Percentiles rank a stretch among this genome's conserved stretches.
Conservation (phyloP, 208 protist species). For the Porcisia deanei region DNA sequence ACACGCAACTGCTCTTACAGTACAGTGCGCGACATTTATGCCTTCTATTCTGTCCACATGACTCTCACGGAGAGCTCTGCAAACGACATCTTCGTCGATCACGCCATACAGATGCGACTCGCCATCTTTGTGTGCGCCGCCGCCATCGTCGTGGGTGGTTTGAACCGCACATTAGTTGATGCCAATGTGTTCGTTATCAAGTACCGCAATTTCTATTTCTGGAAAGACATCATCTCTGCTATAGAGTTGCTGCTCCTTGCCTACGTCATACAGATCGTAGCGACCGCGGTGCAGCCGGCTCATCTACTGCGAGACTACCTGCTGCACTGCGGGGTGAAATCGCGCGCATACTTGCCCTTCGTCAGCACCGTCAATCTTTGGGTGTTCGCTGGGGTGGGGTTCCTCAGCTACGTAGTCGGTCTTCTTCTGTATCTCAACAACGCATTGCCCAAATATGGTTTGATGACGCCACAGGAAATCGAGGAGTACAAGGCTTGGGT, state of each 20-base stretch:
- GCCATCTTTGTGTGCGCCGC: slow-evolving; percentile 59
- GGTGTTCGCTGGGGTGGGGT: slow-evolving; percentile 58
- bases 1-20: slow-evolving; percentile 43
- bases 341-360: slow-evolving; percentile 55
- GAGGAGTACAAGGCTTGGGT: slow-evolving; percentile 79
- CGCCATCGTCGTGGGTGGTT: slow-evolving; percentile 42
- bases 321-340: slow-evolving; percentile 41
- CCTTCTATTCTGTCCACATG: slow-evolving; percentile 52
- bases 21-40: slow-evolving; percentile 53
- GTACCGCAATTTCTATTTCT: slow-evolving; percentile 72
- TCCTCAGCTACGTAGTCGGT: slow-evolving; percentile 52
- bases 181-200: slow-evolving; percentile 60
- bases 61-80: slow-evolving; percentile 34
- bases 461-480: slow-evolving; percentile 73
- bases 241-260: slow-evolving; percentile 58
- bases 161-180: slow-evolving; percentile 65
- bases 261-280: slow-evolving; percentile 48
- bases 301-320: slow-evolving; percentile 62
- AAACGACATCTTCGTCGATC: slow-evolving; percentile 77
- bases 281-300: slow-evolving; percentile 35
- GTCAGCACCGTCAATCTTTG: slow-evolving; percentile 43
- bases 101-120: slow-evolving; percentile 64
- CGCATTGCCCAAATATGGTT: slow-evolving; percentile 72
- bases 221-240: slow-evolving; percentile 76
- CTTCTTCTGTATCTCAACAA: slow-evolving; percentile 67